Evolutionary conservation across 2,329 filamentous ascomycete species (phyloP), one percentile per base, ranked within the genome.

Genomic region (Ascochyta viciae-villosae): DNA sequence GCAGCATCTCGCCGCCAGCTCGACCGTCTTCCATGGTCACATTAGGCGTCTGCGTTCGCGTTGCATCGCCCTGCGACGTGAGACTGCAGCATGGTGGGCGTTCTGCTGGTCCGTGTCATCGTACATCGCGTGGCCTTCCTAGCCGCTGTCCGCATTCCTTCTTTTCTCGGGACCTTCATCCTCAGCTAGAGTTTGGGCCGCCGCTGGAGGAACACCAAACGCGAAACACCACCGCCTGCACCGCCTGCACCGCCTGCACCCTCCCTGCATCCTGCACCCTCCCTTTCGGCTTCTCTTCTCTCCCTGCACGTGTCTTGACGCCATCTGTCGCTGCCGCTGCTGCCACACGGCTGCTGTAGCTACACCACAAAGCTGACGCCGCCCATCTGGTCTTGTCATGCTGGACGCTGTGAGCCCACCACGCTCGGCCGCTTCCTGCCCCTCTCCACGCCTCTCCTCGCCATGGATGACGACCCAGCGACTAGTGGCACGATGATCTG

Each of bases 101-200:
- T 44, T 45, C 43, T 52, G 48, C 54, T 57, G 54, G 12, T 51
- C 54, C 54, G 54, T 57, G 48, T 55, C 45, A 45, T 54, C 40
- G 44, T 43, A 42, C 43, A 37, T 57, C n/a, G 53, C 43, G 29
- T 53, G 41, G 41, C 41, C 41, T 50, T 50, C 52, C 46, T 50
- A 47, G 42, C 42, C 50, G 42, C 50, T 47, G 50, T 51, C 41
- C 34, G 38, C 52, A 50, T 57, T 57, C 48, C 54, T 44, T 54
- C 37, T 15, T 46, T 42, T 53, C 22, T 47, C 42, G 35, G 46
- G 23, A 50, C 29, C 46, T 40, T 56, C 53, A 41, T 41, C 49
- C 46, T 38, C 37, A 50, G 52, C 45, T 41, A 54, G 44, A 49
- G 38, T 43, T 54, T 54, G 50, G 38, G 50, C 42, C 41, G 23